These are phyloP conservation scores for Cyclaneusma minus DNA, from an alignment of 2,329 filamentous ascomycete genomes.

Conservation along the genomic window DNA sequence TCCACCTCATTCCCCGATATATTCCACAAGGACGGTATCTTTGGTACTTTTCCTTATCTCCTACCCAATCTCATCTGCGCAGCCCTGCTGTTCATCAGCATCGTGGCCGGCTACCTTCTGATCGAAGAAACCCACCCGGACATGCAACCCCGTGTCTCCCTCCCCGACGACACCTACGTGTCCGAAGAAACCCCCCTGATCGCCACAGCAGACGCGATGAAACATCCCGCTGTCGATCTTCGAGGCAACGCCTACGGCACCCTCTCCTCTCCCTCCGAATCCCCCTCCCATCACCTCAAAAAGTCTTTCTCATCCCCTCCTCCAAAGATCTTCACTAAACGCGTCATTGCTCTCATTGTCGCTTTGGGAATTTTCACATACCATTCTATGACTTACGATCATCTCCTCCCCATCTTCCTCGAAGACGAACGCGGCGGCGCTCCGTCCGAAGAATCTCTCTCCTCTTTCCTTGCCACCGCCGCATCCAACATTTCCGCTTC, in stretches of 20 bases:
- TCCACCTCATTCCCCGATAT: conserved; percentile 53
- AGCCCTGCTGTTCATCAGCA: conserved; percentile 58
- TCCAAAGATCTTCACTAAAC: conserved; percentile 42
- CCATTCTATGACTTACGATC: conserved; percentile 90
- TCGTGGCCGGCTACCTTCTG: conserved; percentile 64
- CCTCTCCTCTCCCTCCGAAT: conserved; percentile 29
- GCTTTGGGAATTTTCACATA: conserved; percentile 84
- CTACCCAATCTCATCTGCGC: conserved; percentile 82
- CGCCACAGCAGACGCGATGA: conserved; percentile 57
- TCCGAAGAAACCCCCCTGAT: conserved; percentile 52
- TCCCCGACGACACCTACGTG: conserved; percentile 32
- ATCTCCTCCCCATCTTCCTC: conserved; percentile 82
- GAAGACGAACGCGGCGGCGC: conserved; percentile 49
- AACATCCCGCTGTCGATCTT: conserved; percentile 57
- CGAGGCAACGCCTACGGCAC: conserved; percentile 70
- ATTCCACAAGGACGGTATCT: conserved; percentile 55
- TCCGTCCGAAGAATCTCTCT: conserved; percentile 1
- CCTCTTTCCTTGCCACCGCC: conserved; percentile 13
- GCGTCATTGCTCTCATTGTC: conserved; percentile 61
- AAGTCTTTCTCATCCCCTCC: conserved; percentile 8
- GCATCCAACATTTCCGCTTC: conserved; percentile 32
- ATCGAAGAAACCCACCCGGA: conserved; percentile 84
- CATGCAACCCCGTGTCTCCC: conserved; percentile 40
- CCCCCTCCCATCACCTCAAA: conserved; percentile 7
- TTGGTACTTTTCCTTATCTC: conserved; percentile 69